Evolutionary conservation across 495 filamentous ascomycete genomes (phyloP), one percentile per base, ranked within the genome.

Genomic region (Xylaria venustula): DNA sequence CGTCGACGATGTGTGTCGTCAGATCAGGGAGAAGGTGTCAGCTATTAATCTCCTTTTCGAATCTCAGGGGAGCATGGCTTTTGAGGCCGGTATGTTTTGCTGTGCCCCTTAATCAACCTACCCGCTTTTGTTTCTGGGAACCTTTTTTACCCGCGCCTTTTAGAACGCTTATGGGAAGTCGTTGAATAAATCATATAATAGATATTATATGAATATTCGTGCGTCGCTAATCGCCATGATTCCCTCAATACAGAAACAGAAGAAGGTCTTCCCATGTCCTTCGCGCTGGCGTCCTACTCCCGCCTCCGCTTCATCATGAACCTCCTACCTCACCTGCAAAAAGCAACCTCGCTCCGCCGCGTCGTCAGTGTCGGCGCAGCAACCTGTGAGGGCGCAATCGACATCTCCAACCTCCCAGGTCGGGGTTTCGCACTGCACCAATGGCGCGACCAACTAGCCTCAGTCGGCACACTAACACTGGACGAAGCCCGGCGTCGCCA

Each of bases 11-110:
- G 71, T 79, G 2, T 87, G 82, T 55, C 60, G 67, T 0, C 73
- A 82, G 32, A 84, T 89, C 44, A 73, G 72, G 50, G 57, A 57
- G 2, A 78, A 79, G 46, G 84, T 87, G 59, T 61, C 65, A n/a
- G 69, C 68, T n/a, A 69, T 89, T 58, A 83, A 89, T 63, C 62
- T 88, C 6, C 75, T 89, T 0, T 83, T 88, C 65, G 67, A 81
- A 64, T 79, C 68, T 4, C 68, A 70, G 6, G 79, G 62, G 73
- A 75, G 6, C 5, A 49, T 55, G 75, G 48, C 51, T 36, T 19
- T 50, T 58, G 47, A 71, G 75, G n/a, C 64, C 63, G 28, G 54
- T 67, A 32, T 42, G 64, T 37, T 22, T n/a, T n/a, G n/a, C n/a
- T n/a, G n/a, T n/a, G n/a, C n/a, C n/a, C n/a, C n/a, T n/a, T n/a